These are phyloP conservation scores for Calonectria hawksworthii DNA, from an alignment of 2,329 filamentous ascomycete genomes.

Conservation along the genomic window DNA sequence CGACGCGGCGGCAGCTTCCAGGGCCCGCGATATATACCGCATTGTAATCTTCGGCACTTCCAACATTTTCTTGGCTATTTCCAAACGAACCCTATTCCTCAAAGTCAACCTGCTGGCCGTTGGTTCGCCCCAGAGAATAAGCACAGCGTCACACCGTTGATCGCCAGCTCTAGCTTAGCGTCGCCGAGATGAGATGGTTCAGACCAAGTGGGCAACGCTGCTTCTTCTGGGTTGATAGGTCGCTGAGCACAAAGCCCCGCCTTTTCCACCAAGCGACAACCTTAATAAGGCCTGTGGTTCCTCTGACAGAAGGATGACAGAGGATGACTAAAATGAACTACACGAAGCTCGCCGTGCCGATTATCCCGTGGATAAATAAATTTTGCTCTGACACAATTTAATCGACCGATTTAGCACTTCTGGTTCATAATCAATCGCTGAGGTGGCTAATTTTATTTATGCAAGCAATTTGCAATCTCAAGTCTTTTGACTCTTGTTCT, in stretches of 20 bases:
- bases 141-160: background rate
- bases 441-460: background rate
- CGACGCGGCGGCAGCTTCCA: background rate
- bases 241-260: constrained; percentile 2
- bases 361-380: background rate
- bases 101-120: background rate
- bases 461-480: background rate
- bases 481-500: too few species aligned
- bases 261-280: background rate
- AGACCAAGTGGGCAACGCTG: background rate
- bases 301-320: constrained; percentile 26
- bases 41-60: background rate
- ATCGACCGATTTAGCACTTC: background rate
- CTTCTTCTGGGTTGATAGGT: background rate
- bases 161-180: constrained; percentile 4
- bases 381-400: background rate
- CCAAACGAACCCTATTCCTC: background rate
- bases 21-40: background rate
- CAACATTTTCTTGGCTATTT: background rate
- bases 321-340: constrained; percentile 16
- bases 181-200: constrained; percentile 2
- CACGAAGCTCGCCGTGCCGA: background rate
- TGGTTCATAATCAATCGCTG: background rate
- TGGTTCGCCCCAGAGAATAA: background rate
- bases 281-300: constrained; percentile 13